phyloP scores from a whole-genome alignment of 2,329 filamentous ascomycete species.

The Pyricularia sp. region DNA sequence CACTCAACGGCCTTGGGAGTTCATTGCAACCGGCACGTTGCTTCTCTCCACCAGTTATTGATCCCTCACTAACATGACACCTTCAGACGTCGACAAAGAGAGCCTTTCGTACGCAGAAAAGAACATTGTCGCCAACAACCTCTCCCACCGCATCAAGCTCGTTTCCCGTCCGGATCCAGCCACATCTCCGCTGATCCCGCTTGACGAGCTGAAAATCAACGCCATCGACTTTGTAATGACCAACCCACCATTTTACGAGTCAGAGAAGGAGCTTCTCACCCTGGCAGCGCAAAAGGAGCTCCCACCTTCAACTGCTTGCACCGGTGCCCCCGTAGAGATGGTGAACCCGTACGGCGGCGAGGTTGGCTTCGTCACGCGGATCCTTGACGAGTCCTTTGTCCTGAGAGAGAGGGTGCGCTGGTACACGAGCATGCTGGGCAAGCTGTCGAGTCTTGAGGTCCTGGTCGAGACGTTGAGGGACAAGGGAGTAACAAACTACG shows the following conservation, averaged over 20 bases:
- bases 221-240: slow-evolving; percentile 77
- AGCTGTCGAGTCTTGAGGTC: slow-evolving; percentile 57
- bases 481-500: slow-evolving; percentile 63
- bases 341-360: slow-evolving; percentile 60
- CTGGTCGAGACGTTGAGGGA: slow-evolving; percentile 49
- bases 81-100: slow-evolving; percentile 61
- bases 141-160: slow-evolving; percentile 56
- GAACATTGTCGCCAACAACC: slow-evolving; percentile 59
- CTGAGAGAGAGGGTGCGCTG: slow-evolving; percentile 56
- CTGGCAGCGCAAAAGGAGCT: slow-evolving; percentile 58
- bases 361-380: slow-evolving; percentile 87
- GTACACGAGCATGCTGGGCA: slow-evolving; percentile 90
- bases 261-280: slow-evolving; percentile 54
- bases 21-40: slow-evolving; percentile 51
- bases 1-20: slow-evolving; percentile 61
- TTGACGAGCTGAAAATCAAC: slow-evolving; percentile 40
- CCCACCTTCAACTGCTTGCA: slow-evolving; percentile 63
- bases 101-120: slow-evolving; percentile 55
- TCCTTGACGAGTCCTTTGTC: slow-evolving; percentile 18
- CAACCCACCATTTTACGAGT: slow-evolving; percentile 92
- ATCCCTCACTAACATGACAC: slow-evolving; percentile 11
- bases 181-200: slow-evolving; percentile 49
- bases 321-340: slow-evolving; percentile 78
- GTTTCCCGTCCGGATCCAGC: slow-evolving; percentile 38
- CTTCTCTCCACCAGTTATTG: background rate